A percentile compares a stretch with the other conserved stretches of the same genome.
These are phyloP conservation scores for Ogataea nitratoaversa DNA, from an alignment of 805 yeast genomes.

Conservation along the genomic window DNA sequence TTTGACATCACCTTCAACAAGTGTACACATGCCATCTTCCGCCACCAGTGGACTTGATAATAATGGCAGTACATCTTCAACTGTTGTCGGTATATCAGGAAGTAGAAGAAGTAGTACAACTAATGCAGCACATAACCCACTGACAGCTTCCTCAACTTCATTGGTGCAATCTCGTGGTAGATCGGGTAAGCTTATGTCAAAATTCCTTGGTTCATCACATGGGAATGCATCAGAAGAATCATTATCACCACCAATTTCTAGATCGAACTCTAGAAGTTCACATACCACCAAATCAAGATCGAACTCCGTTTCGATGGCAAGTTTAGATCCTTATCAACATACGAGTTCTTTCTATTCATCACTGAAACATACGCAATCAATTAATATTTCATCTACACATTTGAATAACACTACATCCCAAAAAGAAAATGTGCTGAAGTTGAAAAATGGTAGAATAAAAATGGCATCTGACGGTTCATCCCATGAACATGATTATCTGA, in stretches of 20 bases:
- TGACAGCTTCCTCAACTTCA: constrained; percentile 3
- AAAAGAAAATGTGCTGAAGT: constrained; percentile 22
- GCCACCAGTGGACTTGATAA: neutral
- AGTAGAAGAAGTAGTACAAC: neutral
- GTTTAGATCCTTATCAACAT: constrained; percentile 13
- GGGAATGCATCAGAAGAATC: constrained; percentile 17
- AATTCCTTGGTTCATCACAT: constrained; percentile 12
- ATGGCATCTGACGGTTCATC: constrained; percentile 27
- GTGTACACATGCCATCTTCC: neutral
- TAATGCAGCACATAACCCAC: neutral
- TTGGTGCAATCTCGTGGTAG: constrained; percentile 16
- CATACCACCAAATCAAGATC: constrained; percentile 12
- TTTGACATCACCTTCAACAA: neutral
- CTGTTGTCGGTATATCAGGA: neutral
- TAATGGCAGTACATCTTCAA: neutral
- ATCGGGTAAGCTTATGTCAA: constrained; percentile 18
- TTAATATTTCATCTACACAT: constrained; percentile 20
- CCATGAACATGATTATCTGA: constrained; percentile 34
- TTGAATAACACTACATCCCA: constrained; percentile 9
- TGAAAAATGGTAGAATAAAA: constrained; percentile 28
- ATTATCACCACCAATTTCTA: constrained; percentile 19
- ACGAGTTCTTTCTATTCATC: constrained; percentile 7
- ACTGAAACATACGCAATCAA: constrained; percentile 26
- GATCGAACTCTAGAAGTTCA: constrained; percentile 16
- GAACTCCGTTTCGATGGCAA: constrained; percentile 20